Conservation (phyloP, 2,329 filamentous ascomycete species). For the Exophiala bonariae region DNA sequence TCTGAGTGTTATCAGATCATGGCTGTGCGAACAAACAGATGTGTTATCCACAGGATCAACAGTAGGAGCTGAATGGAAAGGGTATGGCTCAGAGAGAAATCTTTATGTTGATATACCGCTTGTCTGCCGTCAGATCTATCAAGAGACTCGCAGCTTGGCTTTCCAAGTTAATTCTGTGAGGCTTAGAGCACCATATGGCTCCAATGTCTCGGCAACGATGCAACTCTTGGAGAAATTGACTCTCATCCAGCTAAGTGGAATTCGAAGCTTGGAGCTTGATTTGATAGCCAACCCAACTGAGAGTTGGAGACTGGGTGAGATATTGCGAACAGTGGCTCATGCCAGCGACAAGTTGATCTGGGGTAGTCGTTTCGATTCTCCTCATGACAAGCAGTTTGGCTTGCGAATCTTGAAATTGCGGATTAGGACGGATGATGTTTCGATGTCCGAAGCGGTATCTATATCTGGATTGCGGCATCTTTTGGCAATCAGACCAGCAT, state of each 20-base stretch:
- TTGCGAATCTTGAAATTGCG: conserved; percentile 5
- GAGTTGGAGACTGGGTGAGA: conserved; percentile 7
- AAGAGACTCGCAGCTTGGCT: conserved; percentile 10
- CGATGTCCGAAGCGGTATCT: conserved; percentile 11
- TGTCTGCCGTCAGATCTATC: conserved; percentile 11
- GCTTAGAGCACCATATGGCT: conserved; percentile 5
- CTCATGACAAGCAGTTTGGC: too few relatives aligned
- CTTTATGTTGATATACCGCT: not conserved
- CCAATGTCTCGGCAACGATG: conserved; percentile 7
- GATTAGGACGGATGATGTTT: conserved; percentile 11
- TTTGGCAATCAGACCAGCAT: not conserved
- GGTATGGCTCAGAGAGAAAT: not conserved
- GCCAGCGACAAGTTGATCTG: not conserved
- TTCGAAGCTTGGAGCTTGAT: conserved; percentile 7
- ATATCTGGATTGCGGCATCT: conserved; percentile 11
- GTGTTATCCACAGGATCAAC: not conserved
- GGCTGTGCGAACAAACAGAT: not conserved
- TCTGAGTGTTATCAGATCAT: too few relatives aligned
- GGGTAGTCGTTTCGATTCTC: not conserved
- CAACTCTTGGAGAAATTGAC: conserved; percentile 3
- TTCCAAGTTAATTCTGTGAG: conserved; percentile 10
- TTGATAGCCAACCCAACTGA: conserved; percentile 10
- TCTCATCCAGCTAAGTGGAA: conserved; percentile 3
- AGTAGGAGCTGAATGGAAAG: conserved; percentile 2
- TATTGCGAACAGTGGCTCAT: conserved; percentile 6